Conservation (phyloP, 768 basidiomycete genomes). For the Termitomyces sp. region DNA sequence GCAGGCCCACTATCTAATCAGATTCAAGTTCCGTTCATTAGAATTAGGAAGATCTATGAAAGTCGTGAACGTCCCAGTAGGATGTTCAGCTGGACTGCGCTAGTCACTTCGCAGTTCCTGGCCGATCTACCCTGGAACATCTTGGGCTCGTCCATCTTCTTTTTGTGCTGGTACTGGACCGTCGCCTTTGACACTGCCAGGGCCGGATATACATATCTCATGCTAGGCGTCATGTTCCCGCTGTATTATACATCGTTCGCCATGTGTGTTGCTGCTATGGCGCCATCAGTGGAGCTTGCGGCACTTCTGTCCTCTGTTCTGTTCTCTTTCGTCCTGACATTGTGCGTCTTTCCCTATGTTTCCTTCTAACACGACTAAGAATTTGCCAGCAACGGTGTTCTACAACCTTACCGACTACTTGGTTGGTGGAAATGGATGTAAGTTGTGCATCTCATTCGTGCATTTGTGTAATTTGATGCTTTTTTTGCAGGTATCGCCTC, state of each 20-base stretch:
- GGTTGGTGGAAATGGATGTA: constrained; percentile 78
- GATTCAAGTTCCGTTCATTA: constrained; percentile 58
- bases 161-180: constrained; percentile 72
- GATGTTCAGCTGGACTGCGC: constrained; percentile 63
- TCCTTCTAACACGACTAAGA: neutral
- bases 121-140: constrained; percentile 66
- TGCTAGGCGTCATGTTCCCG: constrained; percentile 52
- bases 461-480: neutral
- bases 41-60: constrained; percentile 59
- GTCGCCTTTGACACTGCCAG: constrained; percentile 52
- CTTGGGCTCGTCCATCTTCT: constrained; percentile 54
- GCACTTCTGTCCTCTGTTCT: constrained; percentile 52
- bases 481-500: constrained; percentile 25
- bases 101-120: constrained; percentile 49
- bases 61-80: constrained; percentile 61
- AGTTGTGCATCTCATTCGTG: neutral
- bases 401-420: constrained; percentile 58
- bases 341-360: constrained; percentile 33
- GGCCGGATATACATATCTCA: constrained; percentile 55
- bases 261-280: constrained; percentile 56
- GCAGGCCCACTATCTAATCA: constrained; percentile 56
- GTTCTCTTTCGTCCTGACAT: constrained; percentile 62
- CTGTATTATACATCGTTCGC: constrained; percentile 63
- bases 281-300: constrained; percentile 55
- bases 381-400: constrained; percentile 48